Evolutionary conservation across 1,284 basidiomycete genomes (phyloP), one percentile per base, ranked within the genome.

Genomic region (Sanghuangporus sanghuang): DNA sequence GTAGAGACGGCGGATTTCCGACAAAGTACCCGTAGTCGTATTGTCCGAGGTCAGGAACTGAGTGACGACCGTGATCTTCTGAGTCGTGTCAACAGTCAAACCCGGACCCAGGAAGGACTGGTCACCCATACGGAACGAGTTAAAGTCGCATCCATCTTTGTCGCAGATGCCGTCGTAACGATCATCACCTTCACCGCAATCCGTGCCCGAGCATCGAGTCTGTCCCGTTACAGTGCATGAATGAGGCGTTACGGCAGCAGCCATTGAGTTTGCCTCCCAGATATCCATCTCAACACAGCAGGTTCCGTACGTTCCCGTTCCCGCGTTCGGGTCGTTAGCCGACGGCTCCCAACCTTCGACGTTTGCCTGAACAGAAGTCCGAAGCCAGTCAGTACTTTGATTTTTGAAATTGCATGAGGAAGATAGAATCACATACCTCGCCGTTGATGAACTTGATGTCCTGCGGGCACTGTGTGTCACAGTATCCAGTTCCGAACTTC

Each of bases 231-330:
- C 73, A 42, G 71, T 72, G 73, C 82, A 82, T 59, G 76, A 75
- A 69, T 81, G 81, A 61, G 80, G 80, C 32, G 80, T 82, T 69
- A 74, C 77, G 42, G 81, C 80, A 40, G 77, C 72, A 46, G 80
- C 74, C 67, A 76, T 73, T 64, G 73, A 76, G 77, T 83, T 83
- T 69, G 79, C 82, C 70, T 81, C 80, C 81, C 81, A 84, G 71
- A 83, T 74, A 72, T 84, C 82, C 80, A 83, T 82, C 75, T 84
- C 81, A 65, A 71, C 76, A 70, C 81, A 84, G 76, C 81, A 84
- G 12, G 80, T 74, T 40, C 81, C 81, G 68, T 74, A 75, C 18
- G 70, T 54, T 39, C 81, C 81, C 2, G 69, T 71, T 18, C 81
- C 81, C n/a, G 79, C 73, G 72, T 82, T 83, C 67, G 74, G 65